Evolutionary conservation across 345 rosid genomes (phyloP).

Genomic region (Lumnitzera racemosa): DNA sequence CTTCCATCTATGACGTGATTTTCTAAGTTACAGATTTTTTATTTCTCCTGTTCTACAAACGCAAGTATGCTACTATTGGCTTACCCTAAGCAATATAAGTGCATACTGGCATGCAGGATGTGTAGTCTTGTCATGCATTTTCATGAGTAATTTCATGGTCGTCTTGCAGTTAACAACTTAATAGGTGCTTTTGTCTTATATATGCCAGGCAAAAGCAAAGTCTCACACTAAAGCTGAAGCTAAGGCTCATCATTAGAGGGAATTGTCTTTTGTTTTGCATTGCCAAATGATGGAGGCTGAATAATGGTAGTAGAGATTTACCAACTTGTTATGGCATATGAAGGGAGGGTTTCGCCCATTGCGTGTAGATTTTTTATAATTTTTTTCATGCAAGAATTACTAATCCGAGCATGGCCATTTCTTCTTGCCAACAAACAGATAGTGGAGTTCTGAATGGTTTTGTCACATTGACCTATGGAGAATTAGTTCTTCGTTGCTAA

Average conservation of each 20-base stretch:
- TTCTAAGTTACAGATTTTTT: too few species aligned
- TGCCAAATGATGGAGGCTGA: constrained; percentile 3
- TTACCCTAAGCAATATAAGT: too few species aligned
- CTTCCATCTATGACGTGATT: too few species aligned
- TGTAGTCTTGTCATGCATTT: too few species aligned
- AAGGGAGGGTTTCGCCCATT: constrained; percentile 1
- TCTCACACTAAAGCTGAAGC: constrained; percentile 54
- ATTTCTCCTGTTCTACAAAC: too few species aligned
- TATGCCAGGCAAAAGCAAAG: constrained; percentile 24
- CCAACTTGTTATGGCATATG: constrained; percentile 5
- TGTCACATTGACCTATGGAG: too few species aligned
- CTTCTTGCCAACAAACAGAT: background rate
- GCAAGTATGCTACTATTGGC: too few species aligned
- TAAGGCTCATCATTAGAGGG: constrained; percentile 23
- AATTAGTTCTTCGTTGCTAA: too few species aligned
- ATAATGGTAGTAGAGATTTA: constrained; percentile 11
- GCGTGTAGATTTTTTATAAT: constrained; percentile 1
- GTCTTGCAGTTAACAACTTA: background rate
- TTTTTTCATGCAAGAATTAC: background rate
- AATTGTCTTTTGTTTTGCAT: background rate
- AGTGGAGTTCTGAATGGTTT: too few species aligned
- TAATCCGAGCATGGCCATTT: background rate
- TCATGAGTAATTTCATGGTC: too few species aligned
- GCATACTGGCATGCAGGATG: too few species aligned
- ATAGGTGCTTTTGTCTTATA: background rate